Evolutionary conservation across 805 yeast genomes (phyloP), one percentile per base, ranked within the genome.

Genomic region (Spathaspora sp.): DNA sequence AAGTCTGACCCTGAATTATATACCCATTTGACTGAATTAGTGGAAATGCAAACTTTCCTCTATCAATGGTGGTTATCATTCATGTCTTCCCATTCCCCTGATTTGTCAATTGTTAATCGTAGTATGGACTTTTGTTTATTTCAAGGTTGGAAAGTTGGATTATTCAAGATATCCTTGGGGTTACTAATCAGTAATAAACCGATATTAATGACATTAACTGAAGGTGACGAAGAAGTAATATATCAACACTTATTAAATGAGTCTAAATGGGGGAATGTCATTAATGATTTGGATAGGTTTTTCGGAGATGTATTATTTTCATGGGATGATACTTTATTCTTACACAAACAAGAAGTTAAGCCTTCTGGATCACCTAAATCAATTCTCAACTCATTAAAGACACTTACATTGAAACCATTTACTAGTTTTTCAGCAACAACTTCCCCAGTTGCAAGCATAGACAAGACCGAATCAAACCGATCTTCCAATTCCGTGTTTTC

Each of bases 51-150:
- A 53, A 77, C 68, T 46, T 82, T 75, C 62, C 71, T 83, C n/a
- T 77, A 77, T 47, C 87, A 84, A 60, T 83, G 89, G 89, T 82
- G 86, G 74, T 62, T 83, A 46, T 79, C 86, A 0, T 77, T 82
- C 54, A 77, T 75, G 55, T 80, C 85, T 1, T 80, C 81, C 31
- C 83, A 85, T 42, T 73, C 83, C n/a, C 88, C 88, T 1, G 77
- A 72, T 47, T 56, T 75, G 68, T 64, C 73, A 52, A 57, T 81
- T 68, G 72, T 73, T 67, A 60, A 77, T 72, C 56, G 78, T 68
- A 63, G 73, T 64, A 65, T 83, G 74, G 76, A 87, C 72, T 68
- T 69, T 68, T 60, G 78, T 70, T 64, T 74, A 66, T 56, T 75
- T 69, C 65, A 86, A 74, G 79, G 88, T 65, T 63, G 79, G 84